Conservation (phyloP, 768 basidiomycete genomes). For the Baorangia bicolor region DNA sequence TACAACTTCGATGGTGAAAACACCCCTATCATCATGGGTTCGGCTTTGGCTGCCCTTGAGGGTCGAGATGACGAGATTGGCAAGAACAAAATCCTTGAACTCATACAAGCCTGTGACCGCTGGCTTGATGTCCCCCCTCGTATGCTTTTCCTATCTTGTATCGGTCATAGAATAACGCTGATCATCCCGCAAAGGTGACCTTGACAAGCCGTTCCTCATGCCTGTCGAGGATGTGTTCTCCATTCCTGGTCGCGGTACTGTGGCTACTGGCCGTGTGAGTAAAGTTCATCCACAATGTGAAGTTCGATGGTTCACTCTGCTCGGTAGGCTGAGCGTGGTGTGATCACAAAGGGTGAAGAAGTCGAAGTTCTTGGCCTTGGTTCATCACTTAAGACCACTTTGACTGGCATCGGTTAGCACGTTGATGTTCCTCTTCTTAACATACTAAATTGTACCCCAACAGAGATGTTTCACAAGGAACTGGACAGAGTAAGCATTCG, state of each 20-base stretch:
- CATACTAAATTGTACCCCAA: slow-evolving; percentile 4
- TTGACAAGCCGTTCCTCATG: slow-evolving; percentile 98
- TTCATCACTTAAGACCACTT: slow-evolving; percentile 77
- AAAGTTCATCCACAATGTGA: neutral
- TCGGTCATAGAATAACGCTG: neutral
- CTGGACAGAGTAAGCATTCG: slow-evolving; percentile 72
- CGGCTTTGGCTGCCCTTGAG: slow-evolving; percentile 92
- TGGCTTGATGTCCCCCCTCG: slow-evolving; percentile 96
- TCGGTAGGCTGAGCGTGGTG: slow-evolving; percentile 83
- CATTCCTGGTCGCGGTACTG: slow-evolving; percentile 97
- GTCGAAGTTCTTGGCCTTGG: slow-evolving; percentile 93
- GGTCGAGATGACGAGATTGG: slow-evolving; percentile 81
- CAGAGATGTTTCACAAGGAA: slow-evolving; percentile 99
- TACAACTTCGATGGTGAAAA: slow-evolving; percentile 98
- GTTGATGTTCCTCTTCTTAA: neutral
- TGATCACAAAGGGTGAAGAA: slow-evolving; percentile 87
- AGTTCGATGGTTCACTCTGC: neutral
- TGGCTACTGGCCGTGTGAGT: slow-evolving; percentile 88
- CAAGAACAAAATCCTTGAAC: slow-evolving; percentile 71
- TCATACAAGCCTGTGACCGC: slow-evolving; percentile 83
- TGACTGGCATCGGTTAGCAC: slow-evolving; percentile 85
- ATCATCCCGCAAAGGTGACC: slow-evolving; percentile 61
- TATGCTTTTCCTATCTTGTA: slow-evolving; percentile 36
- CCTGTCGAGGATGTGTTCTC: slow-evolving; percentile 97
- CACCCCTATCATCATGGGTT: slow-evolving; percentile 98